Evolutionary conservation across 768 basidiomycete species (phyloP), one percentile per base, ranked within the genome.

Genomic region (Auricularia heimuer): DNA sequence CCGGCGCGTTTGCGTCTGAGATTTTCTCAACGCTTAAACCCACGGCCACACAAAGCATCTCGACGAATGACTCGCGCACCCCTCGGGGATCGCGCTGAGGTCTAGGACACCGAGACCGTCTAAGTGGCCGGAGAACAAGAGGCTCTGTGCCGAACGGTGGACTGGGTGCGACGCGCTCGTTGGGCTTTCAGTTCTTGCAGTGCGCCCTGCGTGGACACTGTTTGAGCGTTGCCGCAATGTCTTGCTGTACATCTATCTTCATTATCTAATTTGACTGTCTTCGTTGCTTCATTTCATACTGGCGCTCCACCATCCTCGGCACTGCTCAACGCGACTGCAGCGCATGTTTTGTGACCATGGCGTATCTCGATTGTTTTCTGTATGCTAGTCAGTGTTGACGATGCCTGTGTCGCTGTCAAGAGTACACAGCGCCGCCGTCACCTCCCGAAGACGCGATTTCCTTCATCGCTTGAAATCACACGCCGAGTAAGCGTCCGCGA

Each of bases 51-150:
- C 73, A 90, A 92, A 92, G 90, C 90, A 92, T 92, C 90, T 91
- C 87, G 82, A 85, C 81, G 88, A 92, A 51, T 71, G 89, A 85
- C 77, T 78, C 77, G 85, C 82, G 84, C 88, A 83, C 89, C 83
- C 74, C 67, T 67, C 54, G 74, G 65, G 65, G 54, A 61, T 68
- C 77, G 85, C 88, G 88, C 78, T 82, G 83, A 71, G 87, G 78
- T 89, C 87, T 81, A 90, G 82, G 90, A 92, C 84, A 79, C 84
- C 80, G 90, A 87, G 90, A 92, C 88, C 90, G 90, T 92, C 85
- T 72, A 77, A 76, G 74, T 72, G 80, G 86, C 87, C 89, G 90
- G 83, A 90, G 90, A 92, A 71, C 66, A 72, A 74, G 71, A 75
- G 81, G 58, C 47, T 51, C 21, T 51, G 47, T 51, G 66, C 65